phyloP scores from a whole-genome alignment of 306 rosid species.

The Acacia melanoxylon region DNA sequence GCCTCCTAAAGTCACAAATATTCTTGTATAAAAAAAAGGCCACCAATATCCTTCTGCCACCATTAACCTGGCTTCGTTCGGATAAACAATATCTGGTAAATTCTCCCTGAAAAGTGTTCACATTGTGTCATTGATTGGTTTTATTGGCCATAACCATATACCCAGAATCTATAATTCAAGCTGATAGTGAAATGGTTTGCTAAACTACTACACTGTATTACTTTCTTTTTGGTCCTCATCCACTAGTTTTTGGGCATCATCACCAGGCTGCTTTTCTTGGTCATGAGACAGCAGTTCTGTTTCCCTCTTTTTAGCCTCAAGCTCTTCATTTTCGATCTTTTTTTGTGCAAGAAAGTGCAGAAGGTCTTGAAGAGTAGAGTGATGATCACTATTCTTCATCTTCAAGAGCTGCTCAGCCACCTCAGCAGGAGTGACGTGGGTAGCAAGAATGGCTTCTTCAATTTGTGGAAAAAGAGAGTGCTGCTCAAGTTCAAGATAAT shows the following conservation, averaged over 20 bases:
- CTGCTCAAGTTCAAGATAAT: conserved; percentile 36
- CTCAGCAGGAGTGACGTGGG: conserved; percentile 46
- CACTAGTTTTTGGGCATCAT: not conserved
- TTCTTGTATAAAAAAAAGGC: no score
- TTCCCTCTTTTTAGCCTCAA: not conserved
- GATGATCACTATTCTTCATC: conserved; percentile 22
- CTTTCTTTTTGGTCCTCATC: not conserved
- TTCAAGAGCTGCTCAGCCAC: conserved; percentile 43
- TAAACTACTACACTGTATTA: not conserved
- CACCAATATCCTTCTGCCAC: no score
- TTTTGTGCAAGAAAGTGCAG: not conserved
- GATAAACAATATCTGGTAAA: no score
- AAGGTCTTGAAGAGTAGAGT: not conserved
- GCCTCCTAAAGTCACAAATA: no score
- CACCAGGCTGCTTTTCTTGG: not conserved
- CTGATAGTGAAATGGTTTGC: not conserved
- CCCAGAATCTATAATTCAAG: not conserved
- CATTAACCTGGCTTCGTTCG: no score
- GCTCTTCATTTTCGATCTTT: not conserved
- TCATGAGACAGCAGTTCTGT: not conserved
- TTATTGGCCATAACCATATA: not conserved
- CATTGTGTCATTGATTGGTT: no score
- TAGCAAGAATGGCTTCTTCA: conserved; percentile 27
- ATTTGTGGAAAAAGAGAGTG: conserved; percentile 21
- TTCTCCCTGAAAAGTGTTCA: no score